A percentile compares a stretch with the other conserved stretches of the same genome.
phyloP scores from a whole-genome alignment of 1,284 basidiomycete species.

The Meira nashicola region DNA sequence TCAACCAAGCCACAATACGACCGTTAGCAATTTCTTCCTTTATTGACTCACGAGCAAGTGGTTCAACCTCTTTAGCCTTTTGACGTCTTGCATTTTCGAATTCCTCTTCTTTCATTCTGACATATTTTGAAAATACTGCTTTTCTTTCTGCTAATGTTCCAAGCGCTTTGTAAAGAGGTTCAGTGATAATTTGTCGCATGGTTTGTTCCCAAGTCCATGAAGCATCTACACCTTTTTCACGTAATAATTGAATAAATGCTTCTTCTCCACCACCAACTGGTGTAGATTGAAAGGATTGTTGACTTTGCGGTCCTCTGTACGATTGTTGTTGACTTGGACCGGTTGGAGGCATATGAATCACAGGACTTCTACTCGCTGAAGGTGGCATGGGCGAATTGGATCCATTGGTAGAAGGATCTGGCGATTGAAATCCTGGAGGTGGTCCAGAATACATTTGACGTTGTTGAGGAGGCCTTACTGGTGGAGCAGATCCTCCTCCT shows the following conservation, averaged over 20 bases:
- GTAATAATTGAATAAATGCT: slow-evolving; percentile 82
- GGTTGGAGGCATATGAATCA: neutral
- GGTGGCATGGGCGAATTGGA: slow-evolving; percentile 6
- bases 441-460: slow-evolving; percentile 13
- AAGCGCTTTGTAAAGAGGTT: slow-evolving; percentile 91
- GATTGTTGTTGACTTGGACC: too few relatives aligned
- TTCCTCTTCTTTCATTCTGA: slow-evolving; percentile 37
- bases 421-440: slow-evolving; percentile 15
- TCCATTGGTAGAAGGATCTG: neutral
- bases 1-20: slow-evolving; percentile 1
- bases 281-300: neutral
- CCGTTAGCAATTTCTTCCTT: slow-evolving; percentile 4
- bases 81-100: slow-evolving; percentile 30
- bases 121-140: slow-evolving; percentile 61
- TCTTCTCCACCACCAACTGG: slow-evolving; percentile 72
- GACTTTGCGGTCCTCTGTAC: neutral
- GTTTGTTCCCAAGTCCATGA: slow-evolving; percentile 97
- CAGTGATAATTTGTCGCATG: slow-evolving; percentile 94
- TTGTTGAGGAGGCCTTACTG: neutral
- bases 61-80: slow-evolving; percentile 29
- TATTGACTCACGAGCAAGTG: slow-evolving; percentile 24
- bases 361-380: neutral
- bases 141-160: slow-evolving; percentile 92
- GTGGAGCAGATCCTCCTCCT: neutral
- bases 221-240: slow-evolving; percentile 80